phyloP scores from a whole-genome alignment of 2,329 filamentous ascomycete species.

The Pseudocercospora vitis region DNA sequence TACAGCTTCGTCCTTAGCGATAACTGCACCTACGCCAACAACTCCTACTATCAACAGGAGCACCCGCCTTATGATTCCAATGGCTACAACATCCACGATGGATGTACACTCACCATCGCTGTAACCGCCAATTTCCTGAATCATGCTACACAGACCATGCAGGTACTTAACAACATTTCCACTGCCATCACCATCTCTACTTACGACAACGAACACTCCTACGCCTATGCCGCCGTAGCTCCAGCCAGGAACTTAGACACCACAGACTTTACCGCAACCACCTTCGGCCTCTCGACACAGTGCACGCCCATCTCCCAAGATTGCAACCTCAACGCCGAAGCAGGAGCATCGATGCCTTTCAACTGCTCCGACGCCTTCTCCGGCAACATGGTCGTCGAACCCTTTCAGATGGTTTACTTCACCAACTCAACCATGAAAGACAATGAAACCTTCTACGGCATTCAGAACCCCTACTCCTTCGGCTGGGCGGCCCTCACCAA shows the following conservation, averaged over 20 bases:
- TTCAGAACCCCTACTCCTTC: not conserved
- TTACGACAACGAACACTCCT: not conserved
- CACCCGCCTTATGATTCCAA: not conserved
- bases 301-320: not conserved
- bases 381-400: not conserved
- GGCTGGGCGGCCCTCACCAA: not conserved
- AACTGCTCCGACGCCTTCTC: not conserved
- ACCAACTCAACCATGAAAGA: not conserved
- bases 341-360: not conserved
- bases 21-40: not conserved
- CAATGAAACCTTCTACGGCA: not conserved
- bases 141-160: not conserved
- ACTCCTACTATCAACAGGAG: not conserved
- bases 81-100: not conserved
- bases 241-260: not conserved
- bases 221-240: not conserved
- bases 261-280: not conserved
- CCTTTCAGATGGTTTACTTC: not conserved
- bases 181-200: not conserved
- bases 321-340: not conserved
- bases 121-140: not conserved
- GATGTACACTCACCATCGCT: not conserved
- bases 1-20: conserved; percentile 2
- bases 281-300: not conserved
- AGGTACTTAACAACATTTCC: not conserved